Conservation (phyloP, 495 filamentous ascomycete species). For the Penicillium lagena region DNA sequence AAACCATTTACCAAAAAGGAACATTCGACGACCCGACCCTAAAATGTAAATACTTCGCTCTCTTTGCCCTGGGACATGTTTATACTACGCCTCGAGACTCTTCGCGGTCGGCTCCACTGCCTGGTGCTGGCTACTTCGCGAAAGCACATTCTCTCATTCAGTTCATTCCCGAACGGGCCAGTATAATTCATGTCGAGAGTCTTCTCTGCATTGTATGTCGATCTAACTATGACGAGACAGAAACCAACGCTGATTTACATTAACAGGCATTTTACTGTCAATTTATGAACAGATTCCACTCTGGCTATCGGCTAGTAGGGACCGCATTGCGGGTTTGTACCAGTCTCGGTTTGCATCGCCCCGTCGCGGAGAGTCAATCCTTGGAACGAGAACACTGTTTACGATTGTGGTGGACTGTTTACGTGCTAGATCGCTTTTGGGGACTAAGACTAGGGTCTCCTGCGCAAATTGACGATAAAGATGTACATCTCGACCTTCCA, state of each 20-base stretch:
- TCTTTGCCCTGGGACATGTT: conserved; percentile 31
- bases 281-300: conserved; percentile 32
- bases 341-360: conserved; percentile 32
- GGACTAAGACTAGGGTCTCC: conserved; percentile 32
- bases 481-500: conserved; percentile 31
- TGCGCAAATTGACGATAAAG: conserved; percentile 31
- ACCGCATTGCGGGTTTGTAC: conserved; percentile 28
- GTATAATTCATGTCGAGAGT: conserved; percentile 30
- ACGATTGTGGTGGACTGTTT: conserved; percentile 37
- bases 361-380: conserved; percentile 29
- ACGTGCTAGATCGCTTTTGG: conserved; percentile 36
- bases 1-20: conserved; percentile 24
- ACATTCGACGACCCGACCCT: conserved; percentile 23
- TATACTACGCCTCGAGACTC: conserved; percentile 20
- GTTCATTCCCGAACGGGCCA: conserved; percentile 28
- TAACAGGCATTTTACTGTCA: conserved; percentile 29
- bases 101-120: conserved; percentile 16
- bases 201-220: conserved; percentile 25
- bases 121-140: conserved; percentile 30
- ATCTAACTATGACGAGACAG: not conserved
- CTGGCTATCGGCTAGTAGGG: conserved; percentile 27
- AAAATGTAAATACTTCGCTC: conserved; percentile 32
- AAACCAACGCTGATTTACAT: not conserved
- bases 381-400: conserved; percentile 30
- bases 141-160: conserved; percentile 25